Evolutionary conservation across 108 stramenopile species (phyloP).

Genomic region (Tribonema minus): DNA sequence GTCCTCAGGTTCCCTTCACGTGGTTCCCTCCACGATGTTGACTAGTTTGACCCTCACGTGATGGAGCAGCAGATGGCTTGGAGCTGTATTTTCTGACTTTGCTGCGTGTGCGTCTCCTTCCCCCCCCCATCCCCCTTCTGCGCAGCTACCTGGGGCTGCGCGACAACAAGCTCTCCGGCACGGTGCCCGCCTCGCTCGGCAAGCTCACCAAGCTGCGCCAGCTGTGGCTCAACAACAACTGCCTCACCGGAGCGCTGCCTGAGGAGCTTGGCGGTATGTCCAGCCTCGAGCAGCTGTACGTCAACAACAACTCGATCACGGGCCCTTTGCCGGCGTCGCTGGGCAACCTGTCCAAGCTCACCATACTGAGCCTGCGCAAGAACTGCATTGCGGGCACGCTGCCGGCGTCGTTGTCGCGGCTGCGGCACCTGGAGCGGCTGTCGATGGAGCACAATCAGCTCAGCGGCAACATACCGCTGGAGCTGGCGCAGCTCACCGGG

Average conservation of each 20-base stretch:
- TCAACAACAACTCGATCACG: conserved; percentile 26
- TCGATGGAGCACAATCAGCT: conserved; percentile 31
- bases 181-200: conserved; percentile 20
- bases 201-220: conserved; percentile 21
- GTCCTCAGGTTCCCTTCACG: too few species aligned
- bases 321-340: conserved; percentile 5
- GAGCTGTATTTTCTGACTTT: too few species aligned
- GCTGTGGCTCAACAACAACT: conserved; percentile 18
- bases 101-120: too few species aligned
- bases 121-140: too few species aligned
- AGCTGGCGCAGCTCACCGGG: conserved; percentile 7
- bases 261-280: conserved; percentile 7
- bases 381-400: conserved; percentile 12
- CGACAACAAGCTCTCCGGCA: conserved; percentile 26
- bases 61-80: too few species aligned
- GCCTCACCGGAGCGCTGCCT: conserved; percentile 17
- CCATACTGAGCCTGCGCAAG: conserved; percentile 12
- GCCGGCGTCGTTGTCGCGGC: conserved; percentile 4
- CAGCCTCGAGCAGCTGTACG: conserved; percentile 23
- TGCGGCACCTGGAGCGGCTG: conserved; percentile 16
- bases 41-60: too few species aligned
- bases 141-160: conserved; percentile 4
- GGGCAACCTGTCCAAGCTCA: conserved; percentile 14
- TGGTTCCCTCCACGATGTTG: too few species aligned
- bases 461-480: conserved; percentile 9